These are phyloP conservation scores for Capillidium rhysosporum DNA, from an alignment of 371 early-diverging fungal genomes.

Conservation along the genomic window DNA sequence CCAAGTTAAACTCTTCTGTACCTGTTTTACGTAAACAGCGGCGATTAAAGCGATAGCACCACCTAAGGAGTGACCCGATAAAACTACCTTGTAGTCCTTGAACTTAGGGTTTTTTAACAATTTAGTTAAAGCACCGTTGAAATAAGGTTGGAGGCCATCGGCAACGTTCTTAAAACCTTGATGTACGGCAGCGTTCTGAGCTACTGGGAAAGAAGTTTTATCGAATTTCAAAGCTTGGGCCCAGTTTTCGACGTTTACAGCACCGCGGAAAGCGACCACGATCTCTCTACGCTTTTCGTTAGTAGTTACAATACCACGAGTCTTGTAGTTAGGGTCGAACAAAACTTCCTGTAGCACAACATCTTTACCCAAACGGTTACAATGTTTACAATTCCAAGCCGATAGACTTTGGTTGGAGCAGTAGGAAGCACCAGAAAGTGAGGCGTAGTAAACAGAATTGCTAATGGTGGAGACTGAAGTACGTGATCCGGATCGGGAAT, in stretches of 20 bases:
- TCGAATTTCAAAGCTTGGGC: neutral
- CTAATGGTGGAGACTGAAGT: neutral
- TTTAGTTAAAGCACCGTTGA: neutral
- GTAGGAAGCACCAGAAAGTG: neutral
- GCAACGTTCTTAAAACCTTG: neutral
- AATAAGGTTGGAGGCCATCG: neutral
- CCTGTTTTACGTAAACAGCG: neutral
- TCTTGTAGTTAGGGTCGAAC: neutral
- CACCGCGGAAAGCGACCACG: neutral
- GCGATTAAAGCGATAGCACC: neutral
- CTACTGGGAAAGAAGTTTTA: neutral
- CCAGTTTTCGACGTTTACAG: neutral
- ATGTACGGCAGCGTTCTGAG: neutral
- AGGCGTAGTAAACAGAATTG: neutral
- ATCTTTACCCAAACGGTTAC: neutral
- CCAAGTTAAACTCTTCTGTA: neutral
- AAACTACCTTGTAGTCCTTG: neutral
- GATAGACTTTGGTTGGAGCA: neutral
- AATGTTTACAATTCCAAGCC: neutral
- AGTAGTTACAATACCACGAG: neutral
- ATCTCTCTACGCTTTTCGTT: neutral
- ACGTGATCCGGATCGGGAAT: too few relatives aligned
- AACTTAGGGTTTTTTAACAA: neutral
- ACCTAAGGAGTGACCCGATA: neutral
- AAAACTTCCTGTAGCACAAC: neutral